Conservation (phyloP, 2,329 filamentous ascomycete genomes). For the Neopestalotiopsis sp. region DNA sequence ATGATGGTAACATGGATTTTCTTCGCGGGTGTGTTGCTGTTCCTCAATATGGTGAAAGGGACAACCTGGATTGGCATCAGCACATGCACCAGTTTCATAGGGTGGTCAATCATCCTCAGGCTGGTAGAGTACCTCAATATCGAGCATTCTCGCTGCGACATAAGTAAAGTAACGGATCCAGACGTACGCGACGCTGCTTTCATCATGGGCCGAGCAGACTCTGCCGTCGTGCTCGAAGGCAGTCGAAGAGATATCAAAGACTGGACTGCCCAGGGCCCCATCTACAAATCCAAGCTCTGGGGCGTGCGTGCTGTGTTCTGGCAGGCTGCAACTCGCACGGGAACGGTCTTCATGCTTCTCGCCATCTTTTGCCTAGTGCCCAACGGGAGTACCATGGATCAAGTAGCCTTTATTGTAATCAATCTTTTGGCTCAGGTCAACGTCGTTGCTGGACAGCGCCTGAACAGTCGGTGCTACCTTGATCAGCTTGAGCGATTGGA, state of each 20-base stretch:
- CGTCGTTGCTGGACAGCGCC: not conserved
- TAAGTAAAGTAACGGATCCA: not conserved
- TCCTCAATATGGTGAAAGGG: not conserved
- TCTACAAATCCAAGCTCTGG: not conserved
- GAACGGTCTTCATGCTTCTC: not conserved
- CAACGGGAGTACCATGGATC: slow-evolving; percentile 8
- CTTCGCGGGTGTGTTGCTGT: not conserved
- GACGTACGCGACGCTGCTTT: not conserved
- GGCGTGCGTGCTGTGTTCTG: not conserved
- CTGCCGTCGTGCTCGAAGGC: not conserved
- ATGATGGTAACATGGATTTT: not conserved
- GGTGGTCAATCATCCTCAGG: slow-evolving; percentile 2
- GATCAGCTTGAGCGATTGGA: not conserved
- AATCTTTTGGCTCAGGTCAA: slow-evolving; percentile 1
- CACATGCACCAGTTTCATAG: not conserved
- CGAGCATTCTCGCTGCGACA: not conserved
- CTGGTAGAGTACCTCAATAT: not conserved
- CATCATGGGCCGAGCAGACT: not conserved
- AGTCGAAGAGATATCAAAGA: slow-evolving; percentile 7
- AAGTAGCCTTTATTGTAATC: slow-evolving; percentile 5
- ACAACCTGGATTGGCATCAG: slow-evolving; percentile 4
- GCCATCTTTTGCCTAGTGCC: not conserved
- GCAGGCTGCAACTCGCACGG: slow-evolving; percentile 1
- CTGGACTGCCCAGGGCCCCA: not conserved
- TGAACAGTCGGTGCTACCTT: not conserved